Evolutionary conservation across 2,329 filamentous ascomycete genomes (phyloP), one percentile per base, ranked within the genome.

Genomic region (Colletotrichum spaethianum): DNA sequence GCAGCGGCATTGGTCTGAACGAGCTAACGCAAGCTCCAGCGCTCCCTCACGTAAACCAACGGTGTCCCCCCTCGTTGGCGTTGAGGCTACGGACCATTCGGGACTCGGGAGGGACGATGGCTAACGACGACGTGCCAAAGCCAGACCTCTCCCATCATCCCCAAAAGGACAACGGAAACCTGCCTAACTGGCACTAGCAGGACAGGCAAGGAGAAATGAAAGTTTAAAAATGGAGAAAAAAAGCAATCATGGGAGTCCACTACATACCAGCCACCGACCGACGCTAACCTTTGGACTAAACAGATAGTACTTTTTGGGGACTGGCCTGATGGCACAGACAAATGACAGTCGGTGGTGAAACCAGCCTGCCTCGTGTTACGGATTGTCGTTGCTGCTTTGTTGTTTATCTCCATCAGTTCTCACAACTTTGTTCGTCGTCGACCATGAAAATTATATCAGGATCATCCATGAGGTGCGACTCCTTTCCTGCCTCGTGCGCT

Each of bases 1-100:
- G 50, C 50, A 68, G 50, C 28, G 26, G 57, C 69, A 68, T 63
- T 63, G 68, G 59, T n/a, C 44, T n/a, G 50, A 56, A 26, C n/a
- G 55, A 46, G 57, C 59, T 63, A 68, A 63, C 52, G 50, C 44
- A 36, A 72, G 69, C 57, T 63, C 61, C 62, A 63, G 62, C 55
- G 44, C 9, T 9, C 26, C 52, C 57, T 63, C 50, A 44, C n/a
- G 57, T 38, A 44, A 50, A 63, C 31, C 56, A 55, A 62, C 38
- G 63, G 67, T 46, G 44, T 36, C 28, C 36, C 28, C 36, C 42
- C 7, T 44, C 28, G 14, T 9, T n/a, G 63, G 63, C 36, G 26
- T 67, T 18, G 36, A 50, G 20, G 23, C 40, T 38, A 46, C 50
- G 11, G 26, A 66, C 64, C 53, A 20, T 12, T 40, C 46, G 52